phyloP scores from a whole-genome alignment of 2,329 filamentous ascomycete genomes.

The Rhynchosporium secalis region DNA sequence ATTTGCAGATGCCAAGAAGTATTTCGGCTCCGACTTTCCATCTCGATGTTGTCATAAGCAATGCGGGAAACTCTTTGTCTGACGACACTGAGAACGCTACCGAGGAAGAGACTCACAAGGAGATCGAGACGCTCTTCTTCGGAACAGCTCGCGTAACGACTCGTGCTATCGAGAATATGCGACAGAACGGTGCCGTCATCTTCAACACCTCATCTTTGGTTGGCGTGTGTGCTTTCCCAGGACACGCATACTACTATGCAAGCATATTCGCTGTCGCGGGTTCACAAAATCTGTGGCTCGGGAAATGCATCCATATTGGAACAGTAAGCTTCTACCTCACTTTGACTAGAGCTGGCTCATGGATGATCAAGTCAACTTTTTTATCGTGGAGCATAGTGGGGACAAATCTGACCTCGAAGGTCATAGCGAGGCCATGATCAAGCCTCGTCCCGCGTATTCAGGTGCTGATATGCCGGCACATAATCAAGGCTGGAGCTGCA shows the following conservation, averaged over 20 bases:
- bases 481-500: conserved; percentile 26
- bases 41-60: conserved; percentile 62
- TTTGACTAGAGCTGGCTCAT: conserved; percentile 12
- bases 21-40: conserved; percentile 49
- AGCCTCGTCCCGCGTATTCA: conserved; percentile 33
- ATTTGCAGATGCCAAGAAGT: conserved; percentile 40
- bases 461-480: conserved; percentile 40
- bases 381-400: conserved; percentile 45
- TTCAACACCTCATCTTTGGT: conserved; percentile 46
- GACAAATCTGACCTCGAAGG: conserved; percentile 45
- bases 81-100: conserved; percentile 52
- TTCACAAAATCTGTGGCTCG: conserved; percentile 42
- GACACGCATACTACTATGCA: conserved; percentile 44
- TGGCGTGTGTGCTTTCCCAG: conserved; percentile 42
- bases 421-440: conserved; percentile 38
- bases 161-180: conserved; percentile 43
- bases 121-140: conserved; percentile 49
- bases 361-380: conserved; percentile 41
- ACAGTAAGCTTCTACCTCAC: conserved; percentile 35
- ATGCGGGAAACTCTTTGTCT: conserved; percentile 57
- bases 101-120: conserved; percentile 39
- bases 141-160: conserved; percentile 45
- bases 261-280: conserved; percentile 46
- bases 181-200: conserved; percentile 43
- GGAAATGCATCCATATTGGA: conserved; percentile 43